These are phyloP conservation scores for Elymus sibiricus DNA, from an alignment of 176 grass and related monocot genomes.

Conservation along the genomic window DNA sequence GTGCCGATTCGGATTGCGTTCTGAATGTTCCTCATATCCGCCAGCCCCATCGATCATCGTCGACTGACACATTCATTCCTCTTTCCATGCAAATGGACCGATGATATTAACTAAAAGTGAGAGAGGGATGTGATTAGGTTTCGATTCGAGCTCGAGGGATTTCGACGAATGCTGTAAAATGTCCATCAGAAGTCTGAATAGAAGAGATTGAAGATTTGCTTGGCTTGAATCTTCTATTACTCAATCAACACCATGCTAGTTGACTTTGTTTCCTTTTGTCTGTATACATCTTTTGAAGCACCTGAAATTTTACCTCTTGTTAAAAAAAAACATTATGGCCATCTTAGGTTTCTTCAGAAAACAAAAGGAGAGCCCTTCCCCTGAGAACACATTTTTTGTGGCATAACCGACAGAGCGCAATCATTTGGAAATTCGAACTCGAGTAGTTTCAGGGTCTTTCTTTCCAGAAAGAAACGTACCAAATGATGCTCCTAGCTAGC, in stretches of 20 bases:
- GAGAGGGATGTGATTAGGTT: conserved; percentile 24
- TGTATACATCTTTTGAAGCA: background rate
- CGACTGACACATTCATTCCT: background rate
- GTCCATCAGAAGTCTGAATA: background rate
- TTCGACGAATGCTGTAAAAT: background rate
- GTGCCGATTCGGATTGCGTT: conserved; percentile 30
- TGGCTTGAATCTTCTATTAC: background rate
- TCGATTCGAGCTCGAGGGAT: background rate
- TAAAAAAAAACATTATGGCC: too few relatives aligned
- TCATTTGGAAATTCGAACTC: background rate
- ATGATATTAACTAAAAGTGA: background rate
- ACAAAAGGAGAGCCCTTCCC: background rate
- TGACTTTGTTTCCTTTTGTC: background rate
- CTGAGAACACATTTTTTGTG: background rate
- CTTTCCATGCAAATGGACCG: conserved; percentile 9
- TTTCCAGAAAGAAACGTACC: conserved; percentile 30
- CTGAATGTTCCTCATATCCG: conserved; percentile 48
- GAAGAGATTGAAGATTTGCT: background rate
- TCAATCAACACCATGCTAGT: too few relatives aligned
- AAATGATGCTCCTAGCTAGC: conserved; percentile 12
- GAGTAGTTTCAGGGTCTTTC: background rate
- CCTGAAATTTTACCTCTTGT: too few relatives aligned
- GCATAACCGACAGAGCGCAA: background rate
- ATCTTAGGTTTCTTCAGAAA: background rate
- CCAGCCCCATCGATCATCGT: background rate